phyloP scores from a whole-genome alignment of 176 grass and related monocot species.

The Zoysia japonica region DNA sequence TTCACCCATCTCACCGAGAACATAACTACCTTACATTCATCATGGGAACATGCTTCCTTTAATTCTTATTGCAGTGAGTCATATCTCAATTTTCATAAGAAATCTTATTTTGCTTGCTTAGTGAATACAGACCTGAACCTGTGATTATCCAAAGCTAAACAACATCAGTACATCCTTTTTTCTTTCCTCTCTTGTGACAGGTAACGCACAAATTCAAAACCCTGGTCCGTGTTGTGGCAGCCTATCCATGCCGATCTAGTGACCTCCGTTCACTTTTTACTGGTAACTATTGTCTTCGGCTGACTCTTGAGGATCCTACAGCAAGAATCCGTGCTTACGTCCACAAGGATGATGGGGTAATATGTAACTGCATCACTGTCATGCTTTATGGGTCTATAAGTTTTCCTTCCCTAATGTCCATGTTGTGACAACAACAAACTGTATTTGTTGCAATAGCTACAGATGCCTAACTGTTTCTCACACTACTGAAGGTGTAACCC shows the following conservation, averaged over 20 bases:
- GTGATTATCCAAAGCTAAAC: neutral
- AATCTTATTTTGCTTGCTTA: neutral
- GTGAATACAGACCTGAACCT: neutral
- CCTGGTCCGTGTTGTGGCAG: constrained; percentile 70
- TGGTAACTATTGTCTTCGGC: constrained; percentile 33
- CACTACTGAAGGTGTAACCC: constrained; percentile 17
- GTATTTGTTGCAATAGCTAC: neutral
- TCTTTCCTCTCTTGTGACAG: constrained; percentile 46
- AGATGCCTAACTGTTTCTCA: neutral
- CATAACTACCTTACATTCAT: neutral
- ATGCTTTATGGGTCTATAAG: constrained; percentile 24
- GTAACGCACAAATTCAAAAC: constrained; percentile 65
- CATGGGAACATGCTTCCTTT: constrained; percentile 6
- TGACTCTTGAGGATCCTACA: constrained; percentile 86
- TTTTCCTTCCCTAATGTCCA: neutral
- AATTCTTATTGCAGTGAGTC: neutral
- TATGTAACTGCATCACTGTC: constrained; percentile 24
- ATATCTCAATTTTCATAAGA: neutral
- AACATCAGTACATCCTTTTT: neutral
- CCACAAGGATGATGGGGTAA: constrained; percentile 63
- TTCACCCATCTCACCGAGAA: neutral
- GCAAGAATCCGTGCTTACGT: constrained; percentile 74
- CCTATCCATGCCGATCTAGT: constrained; percentile 49
- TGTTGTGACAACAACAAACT: neutral
- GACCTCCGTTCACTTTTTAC: constrained; percentile 39